Percentiles rank a stretch among this genome's conserved stretches.
phyloP scores from a whole-genome alignment of 108 stramenopile genomes.

The Pelagomonas calceolata region DNA sequence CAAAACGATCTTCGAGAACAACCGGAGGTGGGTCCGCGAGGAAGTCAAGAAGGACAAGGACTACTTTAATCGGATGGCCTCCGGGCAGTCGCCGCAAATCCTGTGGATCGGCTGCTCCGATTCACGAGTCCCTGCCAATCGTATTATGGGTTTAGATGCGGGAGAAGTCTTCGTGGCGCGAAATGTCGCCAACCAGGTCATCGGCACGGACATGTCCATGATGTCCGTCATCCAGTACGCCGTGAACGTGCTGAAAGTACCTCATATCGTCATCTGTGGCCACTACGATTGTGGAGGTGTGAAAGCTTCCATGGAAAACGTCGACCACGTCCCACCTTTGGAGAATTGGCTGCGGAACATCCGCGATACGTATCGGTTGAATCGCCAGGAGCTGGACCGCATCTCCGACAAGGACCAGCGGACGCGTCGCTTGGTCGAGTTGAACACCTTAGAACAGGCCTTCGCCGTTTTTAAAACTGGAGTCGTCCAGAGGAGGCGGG shows the following conservation, averaged over 20 bases:
- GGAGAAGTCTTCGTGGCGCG: too few relatives aligned
- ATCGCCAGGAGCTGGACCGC: conserved; percentile 38
- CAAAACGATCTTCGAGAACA: too few relatives aligned
- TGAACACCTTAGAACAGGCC: conserved; percentile 61
- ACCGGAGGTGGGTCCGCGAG: too few relatives aligned
- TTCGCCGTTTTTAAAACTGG: conserved; percentile 51
- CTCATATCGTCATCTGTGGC: conserved; percentile 55
- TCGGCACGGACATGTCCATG: conserved; percentile 43
- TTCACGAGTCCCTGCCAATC: too few relatives aligned
- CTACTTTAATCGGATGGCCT: too few relatives aligned
- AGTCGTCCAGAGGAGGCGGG: conserved; percentile 41
- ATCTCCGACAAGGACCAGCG: too few relatives aligned
- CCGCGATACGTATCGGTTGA: conserved; percentile 46
- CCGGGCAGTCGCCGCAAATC: too few relatives aligned
- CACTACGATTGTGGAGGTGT: conserved; percentile 63
- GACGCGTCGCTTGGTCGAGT: conserved; percentile 52
- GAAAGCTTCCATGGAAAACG: conserved; percentile 28
- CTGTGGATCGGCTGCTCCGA: too few relatives aligned
- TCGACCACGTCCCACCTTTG: conserved; percentile 26
- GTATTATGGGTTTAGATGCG: too few relatives aligned
- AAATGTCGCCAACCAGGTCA: conserved; percentile 53
- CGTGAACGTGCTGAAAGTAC: conserved; percentile 44
- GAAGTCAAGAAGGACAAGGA: too few relatives aligned
- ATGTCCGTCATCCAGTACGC: conserved; percentile 46
- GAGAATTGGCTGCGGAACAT: conserved; percentile 53